These are phyloP conservation scores for Linnemannia elongata DNA, from an alignment of 192 early-diverging fungal species.

Conservation along the genomic window DNA sequence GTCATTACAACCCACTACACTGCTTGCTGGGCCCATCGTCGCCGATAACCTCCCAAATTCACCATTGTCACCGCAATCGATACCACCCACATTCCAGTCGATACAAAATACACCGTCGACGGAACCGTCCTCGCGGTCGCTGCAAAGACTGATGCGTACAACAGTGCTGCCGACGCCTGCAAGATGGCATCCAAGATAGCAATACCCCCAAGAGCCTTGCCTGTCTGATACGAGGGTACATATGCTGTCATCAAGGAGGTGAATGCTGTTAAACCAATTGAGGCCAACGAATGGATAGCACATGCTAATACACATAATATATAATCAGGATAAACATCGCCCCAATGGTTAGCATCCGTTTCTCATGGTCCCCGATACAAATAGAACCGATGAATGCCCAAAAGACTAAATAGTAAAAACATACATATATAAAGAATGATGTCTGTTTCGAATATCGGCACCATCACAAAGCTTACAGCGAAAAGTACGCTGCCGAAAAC, in stretches of 20 bases:
- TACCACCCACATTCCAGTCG: constrained; percentile 4
- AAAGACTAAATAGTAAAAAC: background rate
- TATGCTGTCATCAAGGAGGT: constrained; percentile 20
- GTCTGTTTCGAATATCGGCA: background rate
- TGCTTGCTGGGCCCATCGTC: background rate
- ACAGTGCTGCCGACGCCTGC: background rate
- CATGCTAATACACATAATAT: background rate
- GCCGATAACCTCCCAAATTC: background rate
- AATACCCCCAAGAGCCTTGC: constrained; percentile 27
- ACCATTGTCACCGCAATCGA: background rate
- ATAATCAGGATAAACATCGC: background rate
- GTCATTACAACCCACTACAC: background rate
- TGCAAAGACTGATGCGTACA: constrained; percentile 27
- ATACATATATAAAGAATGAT: constrained; percentile 12
- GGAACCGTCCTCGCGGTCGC: constrained; percentile 13
- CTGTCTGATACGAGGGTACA: constrained; percentile 22
- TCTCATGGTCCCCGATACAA: background rate
- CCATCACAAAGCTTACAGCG: constrained; percentile 12
- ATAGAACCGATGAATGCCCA: background rate
- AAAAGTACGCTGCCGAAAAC: background rate
- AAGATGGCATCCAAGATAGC: constrained; percentile 17
- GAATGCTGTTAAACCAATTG: constrained; percentile 11
- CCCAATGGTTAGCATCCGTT: background rate
- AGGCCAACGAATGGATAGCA: constrained; percentile 9
- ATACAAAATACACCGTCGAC: constrained; percentile 6